Base-by-base conservation (phyloP, 805 yeast species). In the Candida sithepensis region DNA sequence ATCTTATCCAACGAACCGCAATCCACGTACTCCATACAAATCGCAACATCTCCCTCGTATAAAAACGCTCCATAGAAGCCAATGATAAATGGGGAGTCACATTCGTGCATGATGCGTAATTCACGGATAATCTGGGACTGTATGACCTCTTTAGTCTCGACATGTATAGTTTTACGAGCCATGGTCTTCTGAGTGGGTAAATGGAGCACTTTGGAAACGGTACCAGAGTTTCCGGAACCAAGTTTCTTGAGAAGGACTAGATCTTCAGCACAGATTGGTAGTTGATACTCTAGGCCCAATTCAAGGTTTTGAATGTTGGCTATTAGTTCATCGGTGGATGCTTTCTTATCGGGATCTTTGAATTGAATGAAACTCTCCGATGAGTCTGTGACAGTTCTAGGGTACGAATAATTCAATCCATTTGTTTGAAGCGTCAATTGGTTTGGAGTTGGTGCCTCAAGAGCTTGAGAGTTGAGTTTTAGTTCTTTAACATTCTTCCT, bases 1-100 rank as follows among this genome's bases (percentile, higher is more conserved):
- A 92, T 84, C 51, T 87, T 82, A 63, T 94, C 98, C 33, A 92
- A 72, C 0, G 97, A 89, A 0, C 96, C 92, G 66, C 97, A 88
- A 66, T 92, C 96, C 80, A 92, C 88, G 67, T 88, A 91, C 67
- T 92, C 98, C 96, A 91, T 90, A 63, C 96, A 85, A 51, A 94
- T 86, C 13, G 89, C 84, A 16, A 94, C 91, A 51, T 88, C 87
- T 24, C 76, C 78, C 50, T 82, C 82, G 46, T 78, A 78, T 44
- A 89, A 76, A 60, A 84, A 87, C 0, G 97, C 96, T 7, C 98
- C 98, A 66, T 84, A 92, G 64, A 91, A 94, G 41, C 87, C 88
- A 43, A 92, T 86, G 41, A 94, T 91, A 58, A 79, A 87, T 3
- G 88, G 88, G 46, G 80, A 83, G 61, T 79, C 84, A 61, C 97